Conservation (phyloP, 2,329 filamentous ascomycete genomes). For the Colletotrichum paranaense region DNA sequence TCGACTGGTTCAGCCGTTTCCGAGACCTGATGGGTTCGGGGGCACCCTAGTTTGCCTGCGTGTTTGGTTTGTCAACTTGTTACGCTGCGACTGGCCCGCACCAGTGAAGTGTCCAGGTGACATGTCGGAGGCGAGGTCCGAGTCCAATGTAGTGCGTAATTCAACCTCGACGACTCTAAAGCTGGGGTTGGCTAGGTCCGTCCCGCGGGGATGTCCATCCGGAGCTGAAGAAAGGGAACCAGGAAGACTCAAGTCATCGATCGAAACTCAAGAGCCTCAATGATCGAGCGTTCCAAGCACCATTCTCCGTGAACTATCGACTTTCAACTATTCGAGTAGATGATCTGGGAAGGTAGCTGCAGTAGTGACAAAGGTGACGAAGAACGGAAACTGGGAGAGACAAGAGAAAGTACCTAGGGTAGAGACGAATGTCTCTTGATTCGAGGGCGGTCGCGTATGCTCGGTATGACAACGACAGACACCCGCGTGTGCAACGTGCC, state of each 20-base stretch:
- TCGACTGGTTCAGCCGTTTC: neutral
- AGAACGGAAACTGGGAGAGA: neutral
- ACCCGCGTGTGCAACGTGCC: slow-evolving; percentile 18
- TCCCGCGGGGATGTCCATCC: slow-evolving; percentile 3
- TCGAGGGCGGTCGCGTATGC: neutral
- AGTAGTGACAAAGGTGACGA: neutral
- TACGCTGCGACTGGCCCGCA: slow-evolving; percentile 26
- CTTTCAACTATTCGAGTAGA: too few species aligned
- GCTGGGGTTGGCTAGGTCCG: neutral
- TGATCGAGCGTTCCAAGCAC: neutral
- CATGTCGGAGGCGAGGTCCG: slow-evolving; percentile 24
- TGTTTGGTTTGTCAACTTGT: slow-evolving; percentile 32
- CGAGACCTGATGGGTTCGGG: neutral
- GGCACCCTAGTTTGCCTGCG: slow-evolving; percentile 11
- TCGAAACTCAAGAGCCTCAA: neutral
- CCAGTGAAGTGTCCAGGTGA: slow-evolving; percentile 29
- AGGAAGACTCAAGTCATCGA: neutral
- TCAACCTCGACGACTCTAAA: slow-evolving; percentile 1
- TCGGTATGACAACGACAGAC: slow-evolving; percentile 15
- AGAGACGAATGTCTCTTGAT: neutral
- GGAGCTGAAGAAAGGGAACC: neutral
- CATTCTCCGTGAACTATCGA: too few species aligned
- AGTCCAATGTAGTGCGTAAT: slow-evolving; percentile 16
- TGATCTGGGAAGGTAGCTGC: too few species aligned
- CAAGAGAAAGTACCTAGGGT: neutral